Base-by-base conservation (phyloP, 805 yeast genomes). In the Wickerhamomyces mucosus region DNA sequence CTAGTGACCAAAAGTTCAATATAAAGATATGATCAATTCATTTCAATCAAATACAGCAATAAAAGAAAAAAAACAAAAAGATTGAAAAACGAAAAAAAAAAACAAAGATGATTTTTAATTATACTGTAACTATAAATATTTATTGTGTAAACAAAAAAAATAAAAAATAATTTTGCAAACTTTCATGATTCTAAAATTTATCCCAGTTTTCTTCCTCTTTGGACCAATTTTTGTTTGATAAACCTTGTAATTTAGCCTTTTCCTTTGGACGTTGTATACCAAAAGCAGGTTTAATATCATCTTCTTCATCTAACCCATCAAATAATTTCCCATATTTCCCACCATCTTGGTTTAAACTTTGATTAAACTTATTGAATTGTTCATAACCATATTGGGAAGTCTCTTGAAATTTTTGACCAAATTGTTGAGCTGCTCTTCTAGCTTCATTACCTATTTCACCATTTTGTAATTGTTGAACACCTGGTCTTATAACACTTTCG, bases 351-450 rank as follows among this genome's bases (percentile, higher is more conserved):
- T 11, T 4, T 19, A 6, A 11, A n/a, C 14, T 16, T 50, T 64
- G 58, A 22, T 26, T 35, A 24, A 46, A 74, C 13, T 63, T 61
- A 39, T 65, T 67, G 46, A 72, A 67, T 61, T 53, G 75, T 41
- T 77, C 79, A 33, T 74, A 75, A 18, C 94, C 83, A 42, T 73
- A 75, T 38, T 65, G 69, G 21, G 94, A 81, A 1, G 96, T 84
- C 41, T 86, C 94, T 53, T 82, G 94, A 61, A 89, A 81, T 50
- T 77, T 85, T 52, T 83, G 94, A 29, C 96, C 96, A 61, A 89
- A 92, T 63, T 92, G 96, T 37, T 84, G 78, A 71, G 94, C 83
- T n/a, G 97, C 97, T 44, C 85, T 73, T 40, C 71, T 75, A 5
- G 97, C 92, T 50, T 85, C 94, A 34, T 59, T 63, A 16, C 94